Evolutionary conservation across 2,329 filamentous ascomycete genomes (phyloP), one percentile per base, ranked within the genome.

Genomic region (Nannizzia gypsea): DNA sequence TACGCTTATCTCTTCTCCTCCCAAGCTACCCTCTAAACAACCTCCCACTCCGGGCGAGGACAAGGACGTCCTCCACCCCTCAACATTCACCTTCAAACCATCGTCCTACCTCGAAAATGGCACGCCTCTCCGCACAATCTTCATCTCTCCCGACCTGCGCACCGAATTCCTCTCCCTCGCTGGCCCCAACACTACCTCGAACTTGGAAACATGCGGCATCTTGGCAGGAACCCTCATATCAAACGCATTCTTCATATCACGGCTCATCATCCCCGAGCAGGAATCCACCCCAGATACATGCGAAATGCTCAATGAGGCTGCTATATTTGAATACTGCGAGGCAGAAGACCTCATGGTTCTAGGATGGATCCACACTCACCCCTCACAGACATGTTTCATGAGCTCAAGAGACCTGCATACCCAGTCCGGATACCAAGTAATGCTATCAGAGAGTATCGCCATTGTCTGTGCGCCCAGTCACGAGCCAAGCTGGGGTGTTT

Each of bases 341-440:
- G 80, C 80, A 3, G 83, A 95, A 68, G 88, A 95, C 62, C 74
- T 97, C 38, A 83, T 96, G 72, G 84, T 95, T 58, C 80, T 96
- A 3, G 92, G 92, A 42, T 99, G 93, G 93, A 99, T 99, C 63
- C 93, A 99, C 71, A 99, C 93, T 0, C 93, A 99, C 71, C 93
- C 93, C 0, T 90, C 87, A 0, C 93, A 99, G 75, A 95, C 90
- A 0, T 99, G 93, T 73, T 99, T 99, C 72, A 95, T 99, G 89
- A 96, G 90, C 70, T 93, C 88, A 56, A 80, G 92, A 56, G 93
- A 99, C 70, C 71, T 97, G 65, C 93, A 99, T 70, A 99, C 95
- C 0, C 92, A 96, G 69, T 86, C 86, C 2, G 90, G 90, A 9
- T 97, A 96, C 71, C 93, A 99, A 73, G 85, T 93, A 62, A 96